A percentile compares a stretch with the other conserved stretches of the same genome.
Conservation (phyloP, 192 early-diverging fungal species). For the Coemansia sp. region DNA sequence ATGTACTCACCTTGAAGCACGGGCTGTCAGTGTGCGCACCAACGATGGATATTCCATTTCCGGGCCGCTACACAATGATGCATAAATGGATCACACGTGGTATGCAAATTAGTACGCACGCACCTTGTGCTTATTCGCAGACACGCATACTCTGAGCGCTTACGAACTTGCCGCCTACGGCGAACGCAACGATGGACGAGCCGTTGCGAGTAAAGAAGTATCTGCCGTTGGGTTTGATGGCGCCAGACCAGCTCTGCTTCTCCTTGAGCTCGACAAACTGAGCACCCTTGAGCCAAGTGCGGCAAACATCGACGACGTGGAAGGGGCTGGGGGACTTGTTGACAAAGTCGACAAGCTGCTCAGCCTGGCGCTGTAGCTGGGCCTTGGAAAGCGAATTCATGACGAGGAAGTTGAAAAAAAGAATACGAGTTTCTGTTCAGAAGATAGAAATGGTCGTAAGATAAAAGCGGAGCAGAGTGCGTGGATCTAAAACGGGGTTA, state of each 20-base stretch:
- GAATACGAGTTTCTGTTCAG: not conserved
- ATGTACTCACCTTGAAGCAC: conserved; percentile 66
- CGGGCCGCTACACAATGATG: conserved; percentile 55
- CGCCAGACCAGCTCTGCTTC: conserved; percentile 76
- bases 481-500: not conserved
- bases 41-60: conserved; percentile 86
- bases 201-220: conserved; percentile 98
- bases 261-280: conserved; percentile 91
- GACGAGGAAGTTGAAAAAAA: not conserved
- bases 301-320: conserved; percentile 87
- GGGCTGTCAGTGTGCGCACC: conserved; percentile 98
- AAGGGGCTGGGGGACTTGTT: conserved; percentile 94
- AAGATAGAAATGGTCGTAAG: not conserved
- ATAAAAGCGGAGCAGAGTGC: not conserved
- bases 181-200: conserved; percentile 87
- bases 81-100: conserved; percentile 1
- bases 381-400: conserved; percentile 47
- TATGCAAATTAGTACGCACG: not conserved
- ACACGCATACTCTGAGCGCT: conserved; percentile 1
- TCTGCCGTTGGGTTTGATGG: conserved; percentile 74
- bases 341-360: conserved; percentile 81
- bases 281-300: conserved; percentile 66
- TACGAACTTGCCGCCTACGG: conserved; percentile 84
- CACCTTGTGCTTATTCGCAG: not conserved
- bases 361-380: conserved; percentile 53